Evolutionary conservation across 768 basidiomycete species (phyloP).

Genomic region (Daedaleopsis nitida): DNA sequence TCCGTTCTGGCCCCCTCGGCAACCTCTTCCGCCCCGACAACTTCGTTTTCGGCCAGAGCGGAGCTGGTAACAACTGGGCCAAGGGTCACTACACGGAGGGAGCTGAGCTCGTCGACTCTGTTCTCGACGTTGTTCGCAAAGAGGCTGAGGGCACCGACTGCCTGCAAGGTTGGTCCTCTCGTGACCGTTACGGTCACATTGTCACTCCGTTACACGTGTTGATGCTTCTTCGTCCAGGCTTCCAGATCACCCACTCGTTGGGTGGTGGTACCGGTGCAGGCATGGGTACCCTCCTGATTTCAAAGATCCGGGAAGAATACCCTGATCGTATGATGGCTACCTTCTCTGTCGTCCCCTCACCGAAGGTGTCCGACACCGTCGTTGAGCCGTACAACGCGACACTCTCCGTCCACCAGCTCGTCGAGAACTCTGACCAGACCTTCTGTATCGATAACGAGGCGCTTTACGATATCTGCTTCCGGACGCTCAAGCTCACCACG

Average conservation of each 20-base stretch:
- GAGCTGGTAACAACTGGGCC: constrained; percentile 99
- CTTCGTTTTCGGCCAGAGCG: constrained; percentile 97
- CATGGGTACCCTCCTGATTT: constrained; percentile 99
- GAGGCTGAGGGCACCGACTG: constrained; percentile 98
- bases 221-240: constrained; percentile 52
- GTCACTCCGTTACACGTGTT: constrained; percentile 12
- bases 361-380: constrained; percentile 98
- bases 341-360: constrained; percentile 96
- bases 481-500: constrained; percentile 93
- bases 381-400: constrained; percentile 99
- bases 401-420: constrained; percentile 96
- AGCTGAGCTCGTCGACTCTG: constrained; percentile 97
- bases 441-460: constrained; percentile 99
- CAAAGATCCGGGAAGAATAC: constrained; percentile 98
- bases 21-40: constrained; percentile 96
- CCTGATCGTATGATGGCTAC: constrained; percentile 99
- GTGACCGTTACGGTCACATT: constrained; percentile 13
- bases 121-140: constrained; percentile 97
- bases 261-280: constrained; percentile 99
- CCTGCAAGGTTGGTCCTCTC: constrained; percentile 76
- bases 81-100: constrained; percentile 98
- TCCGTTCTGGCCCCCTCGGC: constrained; percentile 88
- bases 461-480: constrained; percentile 98
- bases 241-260: constrained; percentile 98
- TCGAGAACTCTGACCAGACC: constrained; percentile 99